Base-by-base conservation (phyloP, 129 eudicot genomes). In the Helianthus annuus region DNA sequence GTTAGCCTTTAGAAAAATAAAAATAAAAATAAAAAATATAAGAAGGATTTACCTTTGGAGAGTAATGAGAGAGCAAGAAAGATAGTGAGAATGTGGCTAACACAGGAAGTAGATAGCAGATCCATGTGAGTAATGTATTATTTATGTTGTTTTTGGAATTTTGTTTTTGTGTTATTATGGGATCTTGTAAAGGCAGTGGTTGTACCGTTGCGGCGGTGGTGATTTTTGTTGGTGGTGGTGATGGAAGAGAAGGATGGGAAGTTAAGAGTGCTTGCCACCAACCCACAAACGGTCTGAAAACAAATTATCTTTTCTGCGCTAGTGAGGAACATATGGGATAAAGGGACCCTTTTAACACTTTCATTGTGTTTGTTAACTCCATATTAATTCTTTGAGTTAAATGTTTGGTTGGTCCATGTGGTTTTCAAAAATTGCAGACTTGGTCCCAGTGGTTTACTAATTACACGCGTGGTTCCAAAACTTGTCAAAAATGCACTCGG, bases 111-210 rank as follows among this genome's bases (percentile, higher is more conserved):
- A 24, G 49, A 54, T 53, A 75, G 64, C 5, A 81, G 83, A 82
- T 83, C 93, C 96, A 90, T 90, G 66, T 64, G 69, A 34, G 49
- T 45, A 49, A 49, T 69, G 44, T 44, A 42, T 12, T 69, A 48
- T 48, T 32, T 7, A 14, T 67, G 24, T 19, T 14, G 69, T 15
- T 59, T 27, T 77, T 78, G 77, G 77, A 53, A 15, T 52, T 52
- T 61, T 51, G 76, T 52, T 56, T 12, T 66, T 76, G 74, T 29
- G 80, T 57, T 76, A 6, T 67, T 29, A 3, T 56, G 66, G 2
- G 45, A 7, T 60, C 1, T 39, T 55, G 16, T 19, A 61, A 63
- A 61, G 81, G 76, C 11, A 44, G 36, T 9, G 49, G 66, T 69
- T 77, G 77, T 67, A 45, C 3, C 29, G 39, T 60, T 40, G 59